phyloP scores from a whole-genome alignment of 106 monocot species.

The Chionographis japonica region DNA sequence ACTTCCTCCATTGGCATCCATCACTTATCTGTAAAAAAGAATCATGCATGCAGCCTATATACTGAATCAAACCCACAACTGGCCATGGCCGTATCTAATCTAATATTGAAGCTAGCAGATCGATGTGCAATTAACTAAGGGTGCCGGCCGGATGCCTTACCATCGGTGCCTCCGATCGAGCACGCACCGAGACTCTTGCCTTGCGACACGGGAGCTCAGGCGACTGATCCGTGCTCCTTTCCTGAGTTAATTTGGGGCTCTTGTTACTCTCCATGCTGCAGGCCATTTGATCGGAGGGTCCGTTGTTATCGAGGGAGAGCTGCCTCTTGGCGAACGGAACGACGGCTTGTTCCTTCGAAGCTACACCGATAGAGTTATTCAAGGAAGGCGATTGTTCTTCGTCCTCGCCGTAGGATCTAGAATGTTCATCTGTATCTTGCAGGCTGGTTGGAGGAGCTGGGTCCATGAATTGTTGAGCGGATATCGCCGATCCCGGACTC shows the following conservation, averaged over 20 bases:
- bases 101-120: too few relatives aligned
- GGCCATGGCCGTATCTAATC: too few relatives aligned
- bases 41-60: too few relatives aligned
- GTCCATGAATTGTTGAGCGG: slow-evolving; percentile 12
- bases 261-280: slow-evolving; percentile 2
- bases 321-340: slow-evolving; percentile 2
- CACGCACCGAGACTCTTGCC: slow-evolving; percentile 65
- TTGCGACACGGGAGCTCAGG: slow-evolving; percentile 25
- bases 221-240: slow-evolving; percentile 5
- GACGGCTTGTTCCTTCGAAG: not conserved
- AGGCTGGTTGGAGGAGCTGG: not conserved
- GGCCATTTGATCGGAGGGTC: not conserved
- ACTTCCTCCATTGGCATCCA: slow-evolving; percentile 82
- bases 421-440: slow-evolving; percentile 3
- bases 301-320: not conserved
- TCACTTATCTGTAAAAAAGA: slow-evolving; percentile 44
- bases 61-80: too few relatives aligned
- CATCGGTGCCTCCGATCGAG: slow-evolving; percentile 63
- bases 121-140: too few relatives aligned
- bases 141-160: slow-evolving; percentile 18
- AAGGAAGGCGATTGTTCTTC: slow-evolving; percentile 5
- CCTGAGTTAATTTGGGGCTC: slow-evolving; percentile 1
- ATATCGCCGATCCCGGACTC: not conserved
- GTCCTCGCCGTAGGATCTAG: not conserved
- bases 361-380: not conserved